Evolutionary conservation across 352 stramenopile genomes (phyloP), one percentile per base, ranked within the genome.

Genomic region (Lagenidium giganteum): DNA sequence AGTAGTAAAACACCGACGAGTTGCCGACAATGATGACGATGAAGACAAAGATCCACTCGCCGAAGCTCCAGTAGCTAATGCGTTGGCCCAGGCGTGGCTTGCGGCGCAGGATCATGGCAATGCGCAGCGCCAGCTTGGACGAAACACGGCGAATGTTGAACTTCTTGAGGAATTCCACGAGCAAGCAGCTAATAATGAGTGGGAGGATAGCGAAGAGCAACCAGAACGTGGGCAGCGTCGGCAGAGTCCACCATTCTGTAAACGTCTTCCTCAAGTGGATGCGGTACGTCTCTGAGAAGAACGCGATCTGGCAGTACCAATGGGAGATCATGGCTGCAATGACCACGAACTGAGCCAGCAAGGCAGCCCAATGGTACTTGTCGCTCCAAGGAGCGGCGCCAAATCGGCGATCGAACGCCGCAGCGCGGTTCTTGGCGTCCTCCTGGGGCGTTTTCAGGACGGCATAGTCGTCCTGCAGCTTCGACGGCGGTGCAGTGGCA

Each of bases 161-260:
- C 28, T 63, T 41, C 13, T 55, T 56, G 7, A 81, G 34, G 23
- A 56, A 61, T 13, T 78, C 57, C 18, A 76, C 46, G 5, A 83
- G 44, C 23, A 83, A 5, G n/a, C 69, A 31, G 7, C 49, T 63
- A 5, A 48, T 51, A 23, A 70, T 11, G 7, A 87, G 26, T 3
- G 74, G 67, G 8, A 82, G n/a, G 12, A 73, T 47, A 3, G 34
- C 43, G 18, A 72, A 64, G 9, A 87, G 49, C 31, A 64, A 53
- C 24, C 83, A 70, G 46, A 63, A 84, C 8, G 66, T 83, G 12
- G 60, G 57, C 2, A 61, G 66, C 6, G 38, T 21, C 20, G 53
- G 53, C 17, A 69, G 54, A 7, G 51, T 62, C 44, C 50, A 70
- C 61, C 64, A 76, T n/a, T 22, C n/a, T n/a, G n/a, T n/a, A n/a